Base-by-base conservation (phyloP, 768 basidiomycete species). In the Tulasnella sp. region DNA sequence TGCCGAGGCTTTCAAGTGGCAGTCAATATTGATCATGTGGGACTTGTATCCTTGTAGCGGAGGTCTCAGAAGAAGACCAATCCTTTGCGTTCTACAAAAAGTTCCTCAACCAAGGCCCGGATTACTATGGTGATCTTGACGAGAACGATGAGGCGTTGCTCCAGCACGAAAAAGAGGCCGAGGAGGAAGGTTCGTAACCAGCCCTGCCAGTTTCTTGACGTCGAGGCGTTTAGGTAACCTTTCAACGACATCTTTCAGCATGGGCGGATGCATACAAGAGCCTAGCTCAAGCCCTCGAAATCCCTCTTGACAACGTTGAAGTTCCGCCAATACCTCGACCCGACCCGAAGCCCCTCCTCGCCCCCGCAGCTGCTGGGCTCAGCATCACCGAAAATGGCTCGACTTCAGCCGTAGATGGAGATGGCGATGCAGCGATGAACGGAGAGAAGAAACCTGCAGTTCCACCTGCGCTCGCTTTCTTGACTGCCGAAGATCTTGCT, bases 41-140 rank as follows among this genome's bases (percentile, higher is more conserved):
- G 35, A 23, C 18, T 10, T n/a, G 70, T 15, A 39, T 29, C 29
- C 44, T 35, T 23, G 15, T 81, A 82, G 85, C 82, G 29, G 93
- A 96, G 73, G 94, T 93, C 70, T 92, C 94, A 44, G 96, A 98
- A 83, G 95, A 98, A 84, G 94, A 91, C 80, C 89, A 90, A 79
- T 89, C 90, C 0, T 84, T 91, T 26, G 87, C 88, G 0, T 92
- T 88, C 82, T 96, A 94, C 85, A 93, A 93, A 84, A 94, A 93
- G 84, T 98, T 96, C 83, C 89, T 90, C 85, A 90, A 92, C 81
- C 94, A 95, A 82, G 93, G 92, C 0, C 93, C 93, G 0, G 88
- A 89, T 0, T 99, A 99, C 83, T 98, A 92, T 83, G 96, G 97
- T 10, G 95, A 99, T 82, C 81, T 91, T 18, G 97, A 98, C 82